phyloP scores from a whole-genome alignment of 306 rosid genomes.

The Cucumis cinereus region DNA sequence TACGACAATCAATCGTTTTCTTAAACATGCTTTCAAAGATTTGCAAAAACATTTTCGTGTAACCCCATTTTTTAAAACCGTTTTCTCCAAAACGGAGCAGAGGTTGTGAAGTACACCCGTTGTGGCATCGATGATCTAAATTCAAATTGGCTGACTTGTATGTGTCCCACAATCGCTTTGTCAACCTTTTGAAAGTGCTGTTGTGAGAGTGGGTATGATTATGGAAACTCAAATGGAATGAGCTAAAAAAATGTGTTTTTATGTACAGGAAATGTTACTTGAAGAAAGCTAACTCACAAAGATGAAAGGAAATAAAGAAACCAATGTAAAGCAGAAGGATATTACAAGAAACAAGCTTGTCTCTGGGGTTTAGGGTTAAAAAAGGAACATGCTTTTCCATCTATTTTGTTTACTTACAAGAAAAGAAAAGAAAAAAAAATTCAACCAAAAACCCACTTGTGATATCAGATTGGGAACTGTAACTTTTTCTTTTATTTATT shows the following conservation, averaged over 20 bases:
- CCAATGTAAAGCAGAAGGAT: background rate
- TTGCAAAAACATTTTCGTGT: too few relatives aligned
- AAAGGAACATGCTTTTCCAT: background rate
- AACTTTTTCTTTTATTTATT: background rate
- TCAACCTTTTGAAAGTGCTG: too few relatives aligned
- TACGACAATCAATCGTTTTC: too few relatives aligned
- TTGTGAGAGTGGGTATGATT: too few relatives aligned
- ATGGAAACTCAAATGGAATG: background rate
- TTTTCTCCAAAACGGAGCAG: too few relatives aligned
- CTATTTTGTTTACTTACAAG: background rate
- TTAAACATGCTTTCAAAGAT: too few relatives aligned
- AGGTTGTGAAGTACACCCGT: too few relatives aligned
- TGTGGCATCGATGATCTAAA: too few relatives aligned
- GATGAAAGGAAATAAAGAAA: background rate
- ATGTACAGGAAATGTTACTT: slow-evolving; percentile 32
- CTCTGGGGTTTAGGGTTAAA: background rate
- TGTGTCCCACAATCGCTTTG: too few relatives aligned
- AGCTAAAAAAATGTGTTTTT: background rate
- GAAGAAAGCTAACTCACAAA: slow-evolving; percentile 21
- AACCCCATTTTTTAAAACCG: too few relatives aligned
- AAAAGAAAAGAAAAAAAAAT: background rate
- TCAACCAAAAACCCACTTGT: background rate
- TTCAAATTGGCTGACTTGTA: too few relatives aligned
- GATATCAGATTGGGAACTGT: background rate
- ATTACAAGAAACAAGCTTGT: background rate